Evolutionary conservation across 371 early-diverging fungal genomes (phyloP).

Genomic region (Mucor circinelloides): DNA sequence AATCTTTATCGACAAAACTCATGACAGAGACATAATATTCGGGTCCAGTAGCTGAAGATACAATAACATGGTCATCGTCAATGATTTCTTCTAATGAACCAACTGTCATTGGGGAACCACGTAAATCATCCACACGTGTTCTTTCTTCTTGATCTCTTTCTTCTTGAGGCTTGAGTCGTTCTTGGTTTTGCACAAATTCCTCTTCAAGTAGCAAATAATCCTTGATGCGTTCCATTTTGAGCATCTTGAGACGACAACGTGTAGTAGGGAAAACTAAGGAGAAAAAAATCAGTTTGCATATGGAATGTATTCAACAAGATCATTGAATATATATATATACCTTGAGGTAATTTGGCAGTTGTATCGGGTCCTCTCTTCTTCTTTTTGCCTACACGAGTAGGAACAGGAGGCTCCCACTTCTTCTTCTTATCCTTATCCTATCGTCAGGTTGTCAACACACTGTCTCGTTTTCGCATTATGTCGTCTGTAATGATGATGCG

Average conservation of each 20-base stretch:
- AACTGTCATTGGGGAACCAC: constrained; percentile 99
- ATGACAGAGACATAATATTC: constrained; percentile 99
- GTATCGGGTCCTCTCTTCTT: constrained; percentile 97
- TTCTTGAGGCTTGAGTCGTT: constrained; percentile 93
- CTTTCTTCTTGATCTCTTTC: constrained; percentile 95
- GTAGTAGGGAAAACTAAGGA: constrained; percentile 92
- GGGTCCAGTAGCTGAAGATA: constrained; percentile 94
- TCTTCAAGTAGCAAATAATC: constrained; percentile 98
- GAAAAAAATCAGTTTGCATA: neutral
- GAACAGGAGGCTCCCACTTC: constrained; percentile 98
- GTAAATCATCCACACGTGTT: constrained; percentile 95
- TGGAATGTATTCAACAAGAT: neutral
- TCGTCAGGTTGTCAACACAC: neutral
- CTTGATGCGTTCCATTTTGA: constrained; percentile 96
- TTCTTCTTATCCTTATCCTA: constrained; percentile 87
- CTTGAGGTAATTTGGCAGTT: constrained; percentile 89
- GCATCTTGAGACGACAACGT: constrained; percentile 94
- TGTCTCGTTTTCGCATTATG: neutral
- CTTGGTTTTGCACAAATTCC: constrained; percentile 98
- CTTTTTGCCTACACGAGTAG: constrained; percentile 97
- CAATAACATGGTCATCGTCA: constrained; percentile 99
- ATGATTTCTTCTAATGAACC: constrained; percentile 99
- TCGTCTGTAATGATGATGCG: neutral
- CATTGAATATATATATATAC: constrained; percentile 39
- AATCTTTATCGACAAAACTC: constrained; percentile 99